Evolutionary conservation across 495 filamentous ascomycete genomes (phyloP).

Genomic region (Elasticomyces elasticus): DNA sequence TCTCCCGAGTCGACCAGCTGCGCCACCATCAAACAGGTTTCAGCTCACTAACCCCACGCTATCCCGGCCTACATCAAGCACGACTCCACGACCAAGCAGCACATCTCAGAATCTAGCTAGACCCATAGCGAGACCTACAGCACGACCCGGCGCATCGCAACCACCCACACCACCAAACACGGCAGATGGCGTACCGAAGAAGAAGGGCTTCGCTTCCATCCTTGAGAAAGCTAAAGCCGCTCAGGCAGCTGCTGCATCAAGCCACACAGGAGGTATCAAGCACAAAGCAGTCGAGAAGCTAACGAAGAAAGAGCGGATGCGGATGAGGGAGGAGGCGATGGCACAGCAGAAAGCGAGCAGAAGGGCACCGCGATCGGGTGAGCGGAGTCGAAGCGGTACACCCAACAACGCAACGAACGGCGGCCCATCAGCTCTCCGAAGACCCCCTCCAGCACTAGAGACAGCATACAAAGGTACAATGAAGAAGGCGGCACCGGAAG

Average conservation of each 20-base stretch:
- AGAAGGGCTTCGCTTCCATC: conserved; percentile 60
- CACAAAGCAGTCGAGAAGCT: conserved; percentile 38
- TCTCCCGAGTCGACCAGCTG: conserved; percentile 22
- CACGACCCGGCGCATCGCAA: background rate
- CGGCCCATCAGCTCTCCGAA: conserved; percentile 7
- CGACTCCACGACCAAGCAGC: conserved; percentile 30
- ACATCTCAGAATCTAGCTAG: conserved; percentile 21
- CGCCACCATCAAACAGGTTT: conserved; percentile 5
- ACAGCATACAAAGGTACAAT: conserved; percentile 52
- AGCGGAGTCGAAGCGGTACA: conserved; percentile 16
- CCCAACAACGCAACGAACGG: conserved; percentile 8
- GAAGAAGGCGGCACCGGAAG: conserved; percentile 27
- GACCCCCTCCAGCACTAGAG: conserved; percentile 15
- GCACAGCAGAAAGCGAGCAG: conserved; percentile 18
- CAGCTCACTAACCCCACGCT: conserved; percentile 24
- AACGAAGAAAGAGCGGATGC: conserved; percentile 26
- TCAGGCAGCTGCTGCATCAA: conserved; percentile 28
- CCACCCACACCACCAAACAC: conserved; percentile 22
- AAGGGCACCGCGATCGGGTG: background rate
- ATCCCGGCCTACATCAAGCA: conserved; percentile 28
- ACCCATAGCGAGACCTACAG: conserved; percentile 15
- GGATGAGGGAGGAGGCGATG: conserved; percentile 18
- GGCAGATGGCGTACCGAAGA: conserved; percentile 29
- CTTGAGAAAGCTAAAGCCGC: conserved; percentile 54
- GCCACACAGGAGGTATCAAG: conserved; percentile 35